Evolutionary conservation across 1,284 basidiomycete genomes (phyloP).

Genomic region (Polyporus tsugae): DNA sequence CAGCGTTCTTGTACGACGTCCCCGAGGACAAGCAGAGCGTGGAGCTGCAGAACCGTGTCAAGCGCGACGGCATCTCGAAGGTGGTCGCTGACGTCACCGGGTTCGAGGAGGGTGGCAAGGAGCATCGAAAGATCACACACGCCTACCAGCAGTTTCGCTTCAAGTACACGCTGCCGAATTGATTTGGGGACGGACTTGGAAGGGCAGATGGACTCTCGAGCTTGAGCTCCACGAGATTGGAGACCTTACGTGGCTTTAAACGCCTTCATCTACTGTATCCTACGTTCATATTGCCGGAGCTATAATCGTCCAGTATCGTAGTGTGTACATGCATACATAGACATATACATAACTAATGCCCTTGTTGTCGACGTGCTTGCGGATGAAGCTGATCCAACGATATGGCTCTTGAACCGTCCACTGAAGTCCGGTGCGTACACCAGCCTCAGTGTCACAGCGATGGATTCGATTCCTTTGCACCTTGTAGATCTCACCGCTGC

Average conservation of each 20-base stretch:
- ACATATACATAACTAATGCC: too few species aligned
- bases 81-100: slow-evolving; percentile 40
- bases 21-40: slow-evolving; percentile 45
- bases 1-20: slow-evolving; percentile 46
- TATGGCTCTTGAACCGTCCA: not conserved
- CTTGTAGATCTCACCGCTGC: too few species aligned
- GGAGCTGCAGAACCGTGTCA: slow-evolving; percentile 41
- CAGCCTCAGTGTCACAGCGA: not conserved
- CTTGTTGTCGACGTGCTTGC: not conserved
- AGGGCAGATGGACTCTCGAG: not conserved
- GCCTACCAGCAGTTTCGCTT: slow-evolving; percentile 35
- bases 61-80: slow-evolving; percentile 38
- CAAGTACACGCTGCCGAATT: slow-evolving; percentile 14
- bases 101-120: slow-evolving; percentile 38
- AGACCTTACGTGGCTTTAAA: not conserved
- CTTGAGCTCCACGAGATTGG: not conserved
- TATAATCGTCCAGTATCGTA: not conserved
- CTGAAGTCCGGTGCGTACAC: not conserved
- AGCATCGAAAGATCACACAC: slow-evolving; percentile 35
- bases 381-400: not conserved
- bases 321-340: too few species aligned
- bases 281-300: not conserved
- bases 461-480: too few species aligned
- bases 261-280: not conserved
- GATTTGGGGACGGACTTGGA: not conserved